Percentiles rank a stretch among this genome's conserved stretches.
phyloP scores from a whole-genome alignment of 768 basidiomycete genomes.

The Mycena leptocephala region DNA sequence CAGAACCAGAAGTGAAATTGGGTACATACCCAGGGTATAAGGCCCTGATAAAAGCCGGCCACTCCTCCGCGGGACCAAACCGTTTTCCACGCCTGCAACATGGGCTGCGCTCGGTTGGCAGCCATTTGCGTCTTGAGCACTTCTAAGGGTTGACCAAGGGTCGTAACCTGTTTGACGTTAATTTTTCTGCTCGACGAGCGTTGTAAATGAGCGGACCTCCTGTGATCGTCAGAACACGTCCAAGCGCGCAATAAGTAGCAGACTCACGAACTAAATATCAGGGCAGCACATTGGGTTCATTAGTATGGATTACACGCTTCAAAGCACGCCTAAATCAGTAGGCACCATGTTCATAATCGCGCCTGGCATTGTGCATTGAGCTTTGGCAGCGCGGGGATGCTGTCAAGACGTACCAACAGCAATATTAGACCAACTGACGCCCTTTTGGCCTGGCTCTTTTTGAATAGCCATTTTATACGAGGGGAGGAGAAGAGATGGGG shows the following conservation, averaged over 20 bases:
- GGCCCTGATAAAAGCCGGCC: conserved; percentile 95
- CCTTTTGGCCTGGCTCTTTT: conserved; percentile 92
- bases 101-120: conserved; percentile 93
- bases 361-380: conserved; percentile 69
- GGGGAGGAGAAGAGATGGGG: conserved; percentile 35
- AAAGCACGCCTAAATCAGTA: conserved; percentile 35
- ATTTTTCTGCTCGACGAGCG: conserved; percentile 15
- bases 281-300: conserved; percentile 7
- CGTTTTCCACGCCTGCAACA: conserved; percentile 87
- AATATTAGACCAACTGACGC: conserved; percentile 95
- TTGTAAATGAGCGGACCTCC: conserved; percentile 29
- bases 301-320: conserved; percentile 23
- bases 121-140: conserved; percentile 99
- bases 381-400: conserved; percentile 18
- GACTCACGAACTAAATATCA: conserved; percentile 54
- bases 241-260: not conserved
- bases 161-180: conserved; percentile 82
- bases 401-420: conserved; percentile 81
- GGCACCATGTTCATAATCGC: conserved; percentile 98
- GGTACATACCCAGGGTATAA: conserved; percentile 92
- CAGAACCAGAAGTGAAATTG: not conserved
- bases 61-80: conserved; percentile 96
- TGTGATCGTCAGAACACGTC: conserved; percentile 26
- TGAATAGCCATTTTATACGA: conserved; percentile 78
- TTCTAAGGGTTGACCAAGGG: conserved; percentile 97